Base-by-base conservation (phyloP, 331 rosid genomes). In the Spiraea crenata region DNA sequence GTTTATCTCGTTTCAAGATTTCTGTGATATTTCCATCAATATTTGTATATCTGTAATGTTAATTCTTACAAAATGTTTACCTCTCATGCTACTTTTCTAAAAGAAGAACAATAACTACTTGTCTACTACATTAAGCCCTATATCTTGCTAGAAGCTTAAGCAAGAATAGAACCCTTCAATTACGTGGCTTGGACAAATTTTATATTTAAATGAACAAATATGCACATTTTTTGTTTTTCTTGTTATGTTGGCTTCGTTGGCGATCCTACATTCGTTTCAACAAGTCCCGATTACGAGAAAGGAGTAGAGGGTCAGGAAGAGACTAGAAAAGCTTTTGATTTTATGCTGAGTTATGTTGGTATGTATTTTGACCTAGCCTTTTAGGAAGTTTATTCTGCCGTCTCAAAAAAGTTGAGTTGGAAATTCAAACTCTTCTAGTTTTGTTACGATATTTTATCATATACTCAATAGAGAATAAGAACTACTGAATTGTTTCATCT, bases 241-340 rank as follows among this genome's bases (percentile, higher is more conserved):
- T 70, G 60, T 73, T 72, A 71, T 78, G 59, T 81, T 63, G 77
- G 57, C 52, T 64, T 82, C 74, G 61, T 63, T 90, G 99, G 97
- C 80, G 92, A 61, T 93, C 96, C 81, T 93, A 93, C 85, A 93
- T 91, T 79, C 96, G 90, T 72, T 93, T 90, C 80, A 91, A 91
- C 69, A 89, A 93, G 84, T 83, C 90, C 57, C 65, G 91, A 93
- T 76, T 96, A 93, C 57, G 83, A 82, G 83, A 93, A 84, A 81
- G 97, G 99, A 61, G 34, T 80, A 57, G 99, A 93, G 80, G 99
- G 99, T 80, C 97, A 91, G 80, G 99, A 93, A 80, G 99, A 93
- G 83, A 93, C 99, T n/a, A 91, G 88, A 83, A 93, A 93, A 86
- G 99, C 99, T 71, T 93, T 87, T 79, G 99, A 93, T 70, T 93